Percentiles rank a stretch among this genome's conserved stretches.
Conservation (phyloP, 495 filamentous ascomycete genomes). For the Neurospora sp. region DNA sequence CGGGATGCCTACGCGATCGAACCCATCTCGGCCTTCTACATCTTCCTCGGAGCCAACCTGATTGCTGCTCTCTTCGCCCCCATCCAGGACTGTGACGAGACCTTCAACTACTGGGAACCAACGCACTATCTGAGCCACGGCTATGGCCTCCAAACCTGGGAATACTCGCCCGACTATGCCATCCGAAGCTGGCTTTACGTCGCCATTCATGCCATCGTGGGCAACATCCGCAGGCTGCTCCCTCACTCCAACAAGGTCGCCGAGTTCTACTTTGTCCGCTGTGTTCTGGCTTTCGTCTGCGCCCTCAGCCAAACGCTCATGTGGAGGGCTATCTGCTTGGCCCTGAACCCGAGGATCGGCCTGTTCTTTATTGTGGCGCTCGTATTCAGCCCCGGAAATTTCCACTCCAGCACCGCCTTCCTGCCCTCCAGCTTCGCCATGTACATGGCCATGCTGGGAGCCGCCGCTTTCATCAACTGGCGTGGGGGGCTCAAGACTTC, state of each 20-base stretch:
- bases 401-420: conserved; percentile 77
- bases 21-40: conserved; percentile 64
- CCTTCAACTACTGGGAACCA: conserved; percentile 99
- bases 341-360: conserved; percentile 69
- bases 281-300: conserved; percentile 62
- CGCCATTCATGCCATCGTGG: conserved; percentile 66
- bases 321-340: conserved; percentile 62
- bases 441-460: conserved; percentile 83
- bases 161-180: conserved; percentile 91
- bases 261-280: conserved; percentile 82
- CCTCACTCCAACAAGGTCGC: conserved; percentile 48
- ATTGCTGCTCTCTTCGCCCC: conserved; percentile 76
- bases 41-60: conserved; percentile 61
- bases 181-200: conserved; percentile 96
- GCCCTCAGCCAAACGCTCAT: conserved; percentile 72
- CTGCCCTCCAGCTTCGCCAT: conserved; percentile 95
- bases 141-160: conserved; percentile 95
- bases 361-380: conserved; percentile 70
- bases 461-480: conserved; percentile 83
- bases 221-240: conserved; percentile 52
- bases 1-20: conserved; percentile 55
- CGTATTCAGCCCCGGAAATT: conserved; percentile 78
- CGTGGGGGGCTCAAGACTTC: conserved; percentile 64
- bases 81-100: conserved; percentile 97
- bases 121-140: conserved; percentile 89